These are phyloP conservation scores for Penicillium daleae DNA, from an alignment of 495 filamentous ascomycete species.

Conservation along the genomic window DNA sequence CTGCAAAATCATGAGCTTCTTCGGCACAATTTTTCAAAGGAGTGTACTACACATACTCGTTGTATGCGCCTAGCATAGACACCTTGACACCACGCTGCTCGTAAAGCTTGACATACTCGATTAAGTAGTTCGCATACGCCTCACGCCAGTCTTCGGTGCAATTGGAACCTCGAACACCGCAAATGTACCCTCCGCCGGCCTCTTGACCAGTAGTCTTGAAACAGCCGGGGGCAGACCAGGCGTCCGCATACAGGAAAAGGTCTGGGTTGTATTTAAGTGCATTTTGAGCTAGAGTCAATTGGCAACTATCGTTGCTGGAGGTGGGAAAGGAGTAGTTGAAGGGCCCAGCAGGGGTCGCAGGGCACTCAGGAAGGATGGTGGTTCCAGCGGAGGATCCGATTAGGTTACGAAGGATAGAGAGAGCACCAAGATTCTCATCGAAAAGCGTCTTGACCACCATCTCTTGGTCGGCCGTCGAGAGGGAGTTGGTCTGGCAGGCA, in stretches of 20 bases:
- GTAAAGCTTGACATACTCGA: slow-evolving; percentile 54
- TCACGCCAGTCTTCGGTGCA: slow-evolving; percentile 55
- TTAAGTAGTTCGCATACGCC: slow-evolving; percentile 54
- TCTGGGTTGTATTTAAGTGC: slow-evolving; percentile 1
- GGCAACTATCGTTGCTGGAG: slow-evolving; percentile 42
- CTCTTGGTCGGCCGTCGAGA: neutral
- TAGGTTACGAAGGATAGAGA: slow-evolving; percentile 55
- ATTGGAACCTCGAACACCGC: slow-evolving; percentile 44
- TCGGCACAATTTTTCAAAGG: no score
- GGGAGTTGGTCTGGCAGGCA: slow-evolving; percentile 6
- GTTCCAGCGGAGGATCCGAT: slow-evolving; percentile 48
- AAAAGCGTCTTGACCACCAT: slow-evolving; percentile 2
- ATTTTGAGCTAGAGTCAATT: slow-evolving; percentile 22
- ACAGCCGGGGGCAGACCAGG: slow-evolving; percentile 56
- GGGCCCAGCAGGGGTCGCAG: slow-evolving; percentile 34
- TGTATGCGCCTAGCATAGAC: slow-evolving; percentile 53
- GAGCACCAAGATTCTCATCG: slow-evolving; percentile 28
- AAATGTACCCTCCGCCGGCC: slow-evolving; percentile 42
- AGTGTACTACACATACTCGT: slow-evolving; percentile 35
- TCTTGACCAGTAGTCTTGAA: slow-evolving; percentile 54
- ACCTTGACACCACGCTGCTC: slow-evolving; percentile 45
- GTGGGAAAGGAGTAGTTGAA: slow-evolving; percentile 36
- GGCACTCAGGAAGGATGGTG: slow-evolving; percentile 43
- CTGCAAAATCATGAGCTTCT: no score
- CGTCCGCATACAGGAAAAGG: slow-evolving; percentile 51